Conservation (phyloP, 345 rosid genomes). For the Capsella bursapastoris region DNA sequence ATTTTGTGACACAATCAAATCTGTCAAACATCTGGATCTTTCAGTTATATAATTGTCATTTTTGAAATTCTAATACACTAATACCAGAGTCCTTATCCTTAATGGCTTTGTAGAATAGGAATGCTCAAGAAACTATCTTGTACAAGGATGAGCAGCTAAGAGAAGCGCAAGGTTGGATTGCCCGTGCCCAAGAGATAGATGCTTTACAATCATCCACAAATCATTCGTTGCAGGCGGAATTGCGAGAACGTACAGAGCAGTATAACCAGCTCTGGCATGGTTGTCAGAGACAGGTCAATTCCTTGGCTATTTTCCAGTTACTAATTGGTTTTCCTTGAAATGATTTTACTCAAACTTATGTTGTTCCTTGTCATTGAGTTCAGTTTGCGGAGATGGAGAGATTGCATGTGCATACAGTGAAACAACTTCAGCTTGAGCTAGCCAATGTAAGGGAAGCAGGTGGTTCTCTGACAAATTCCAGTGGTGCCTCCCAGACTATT, state of each 20-base stretch:
- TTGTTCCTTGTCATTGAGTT: slow-evolving; percentile 36
- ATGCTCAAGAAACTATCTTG: slow-evolving; percentile 79
- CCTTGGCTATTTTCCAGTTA: slow-evolving; percentile 24
- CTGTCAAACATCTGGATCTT: slow-evolving; percentile 4
- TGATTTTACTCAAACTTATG: slow-evolving; percentile 27
- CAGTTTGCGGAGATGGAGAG: slow-evolving; percentile 96
- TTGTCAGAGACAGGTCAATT: slow-evolving; percentile 93
- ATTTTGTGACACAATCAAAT: not conserved
- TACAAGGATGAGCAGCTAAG: slow-evolving; percentile 90
- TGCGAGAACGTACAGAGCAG: slow-evolving; percentile 86
- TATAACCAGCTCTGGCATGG: slow-evolving; percentile 90
- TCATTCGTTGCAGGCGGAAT: slow-evolving; percentile 77
- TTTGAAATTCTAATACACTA: slow-evolving; percentile 2
- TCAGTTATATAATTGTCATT: slow-evolving; percentile 13
- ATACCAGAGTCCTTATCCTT: slow-evolving; percentile 25
- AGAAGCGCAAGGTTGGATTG: slow-evolving; percentile 78
- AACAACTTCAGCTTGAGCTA: slow-evolving; percentile 87
- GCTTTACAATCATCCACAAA: slow-evolving; percentile 75
- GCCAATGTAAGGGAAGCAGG: slow-evolving; percentile 75
- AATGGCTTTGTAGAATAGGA: slow-evolving; percentile 72
- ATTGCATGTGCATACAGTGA: slow-evolving; percentile 75
- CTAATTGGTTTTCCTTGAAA: slow-evolving; percentile 10
- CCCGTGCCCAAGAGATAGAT: slow-evolving; percentile 90
- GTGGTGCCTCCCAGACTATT: slow-evolving; percentile 59
- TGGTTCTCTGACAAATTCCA: slow-evolving; percentile 59